Evolutionary conservation across 257 asterid species (phyloP), one percentile per base, ranked within the genome.

Genomic region (Petunia secreta): DNA sequence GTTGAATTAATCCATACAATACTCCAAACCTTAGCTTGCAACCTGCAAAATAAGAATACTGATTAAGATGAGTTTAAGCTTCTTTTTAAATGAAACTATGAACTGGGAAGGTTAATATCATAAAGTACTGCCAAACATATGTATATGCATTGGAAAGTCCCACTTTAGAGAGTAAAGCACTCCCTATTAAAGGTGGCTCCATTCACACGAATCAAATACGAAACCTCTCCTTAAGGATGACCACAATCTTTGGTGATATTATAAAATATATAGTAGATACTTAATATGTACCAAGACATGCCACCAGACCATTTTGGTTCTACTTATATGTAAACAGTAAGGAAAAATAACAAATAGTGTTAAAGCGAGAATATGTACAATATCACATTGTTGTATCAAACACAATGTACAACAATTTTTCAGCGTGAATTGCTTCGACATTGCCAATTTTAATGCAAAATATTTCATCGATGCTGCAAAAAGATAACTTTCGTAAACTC

Each of bases 41-140:
- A 80, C 88, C 92, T 90, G 90, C 87, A 79, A 25, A 59, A 16
- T 37, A 64, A 50, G 25, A 16, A 78, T 52, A 59, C 50, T 50
- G 46, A 52, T 6, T 25, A 37, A 50, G n/a, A 43, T 68, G 3
- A 39, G 6, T 4, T 6, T 40, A 59, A 59, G 11, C 64, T 6
- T 38, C 37, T 59, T 65, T 65, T 4, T 3, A 65, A 68, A 64
- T 2, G 2, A 3, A 6, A 37, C 40, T 36, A 36, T 36, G 3
- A 63, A 36, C 14, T 58, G 64, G 64, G 25, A 58, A 58, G 34
- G 25, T 25, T 25, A 58, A 58, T 58, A 58, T 8, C 14, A 13
- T 11, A 8, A 37, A 3, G 15, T 14, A 46, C 16, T 7, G 53
- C 39, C 3, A 9, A 81, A 25, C 16, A 39, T 57, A 78, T 50